Evolutionary conservation across 371 early-diverging fungal genomes (phyloP), one percentile per base, ranked within the genome.

Genomic region (Mucor velutinosus): DNA sequence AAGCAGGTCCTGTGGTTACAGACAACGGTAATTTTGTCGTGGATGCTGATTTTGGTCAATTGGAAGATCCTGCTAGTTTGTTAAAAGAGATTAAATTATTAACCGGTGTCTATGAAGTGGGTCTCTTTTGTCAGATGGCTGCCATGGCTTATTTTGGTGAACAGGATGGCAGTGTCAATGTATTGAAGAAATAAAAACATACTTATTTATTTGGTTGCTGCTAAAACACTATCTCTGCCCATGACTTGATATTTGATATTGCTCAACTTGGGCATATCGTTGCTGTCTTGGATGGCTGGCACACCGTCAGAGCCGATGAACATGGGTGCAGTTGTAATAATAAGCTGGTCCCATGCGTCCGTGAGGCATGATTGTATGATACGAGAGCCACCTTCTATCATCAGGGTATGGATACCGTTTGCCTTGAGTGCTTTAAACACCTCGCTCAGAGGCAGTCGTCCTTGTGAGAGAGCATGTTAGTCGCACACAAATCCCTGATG

Each of bases 1-100:
- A 97, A 78, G 97, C 97, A 0, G 97, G 97, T 4, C 97, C 97
- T 0, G 93, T 95, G 17, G 92, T 96, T 1, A 96, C 96, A 10
- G 97, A 97, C 75, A 94, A 94, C 68, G 96, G 96, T n/a, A 96
- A 95, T 79, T 89, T 96, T 71, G 81, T 96, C 21, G 72, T 97
- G 30, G 97, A 97, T 78, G 92, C 87, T 7, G 80, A 91, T 19
- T 89, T 96, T 75, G 94, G 93, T 19, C 71, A 77, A 15, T 91
- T 94, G 64, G 64, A 81, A 7, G 83, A 90, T 43, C 92, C 92
- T 3, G 68, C 58, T 6, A 69, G 80, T 17, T 68, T 93, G 6
- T 80, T 87, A 56, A 76, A 70, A 64, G 76, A 86, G 61, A 66
- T 96, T 56, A 92, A 90, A 65, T 60, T 82, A 67, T 77, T 95